Conservation (phyloP, 1,284 basidiomycete species). For the Pseudomicrostroma phylloplanum region DNA sequence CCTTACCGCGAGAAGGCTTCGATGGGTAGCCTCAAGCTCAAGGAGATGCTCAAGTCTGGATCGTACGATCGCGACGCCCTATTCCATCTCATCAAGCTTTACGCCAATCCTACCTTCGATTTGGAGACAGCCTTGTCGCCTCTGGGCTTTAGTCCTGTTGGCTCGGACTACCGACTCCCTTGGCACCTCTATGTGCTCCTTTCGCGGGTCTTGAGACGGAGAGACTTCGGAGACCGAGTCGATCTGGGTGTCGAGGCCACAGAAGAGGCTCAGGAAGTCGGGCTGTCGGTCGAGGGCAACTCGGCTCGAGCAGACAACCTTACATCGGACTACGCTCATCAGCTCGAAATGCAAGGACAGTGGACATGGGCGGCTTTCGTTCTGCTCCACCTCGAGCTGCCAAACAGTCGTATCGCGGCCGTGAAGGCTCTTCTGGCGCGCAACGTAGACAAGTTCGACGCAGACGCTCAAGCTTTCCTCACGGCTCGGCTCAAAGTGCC, state of each 20-base stretch:
- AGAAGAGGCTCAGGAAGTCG: constrained; percentile 47
- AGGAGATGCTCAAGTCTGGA: constrained; percentile 26
- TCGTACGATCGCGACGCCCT: constrained; percentile 61
- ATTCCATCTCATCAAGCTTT: constrained; percentile 73
- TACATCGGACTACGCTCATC: constrained; percentile 75
- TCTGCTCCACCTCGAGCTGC: constrained; percentile 76
- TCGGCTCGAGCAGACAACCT: constrained; percentile 70
- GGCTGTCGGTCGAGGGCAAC: constrained; percentile 21
- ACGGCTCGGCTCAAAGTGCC: constrained; percentile 73
- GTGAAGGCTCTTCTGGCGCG: constrained; percentile 74
- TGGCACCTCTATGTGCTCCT: constrained; percentile 92
- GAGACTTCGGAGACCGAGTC: constrained; percentile 76
- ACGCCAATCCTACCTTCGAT: constrained; percentile 57
- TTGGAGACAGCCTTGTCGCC: constrained; percentile 59
- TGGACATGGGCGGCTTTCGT: constrained; percentile 84
- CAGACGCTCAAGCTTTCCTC: constrained; percentile 66
- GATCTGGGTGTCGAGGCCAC: constrained; percentile 48
- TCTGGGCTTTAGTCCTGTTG: constrained; percentile 57
- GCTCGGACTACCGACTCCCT: constrained; percentile 71
- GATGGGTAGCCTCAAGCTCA: constrained; percentile 29
- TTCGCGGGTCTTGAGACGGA: constrained; percentile 69
- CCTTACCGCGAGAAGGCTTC: constrained; percentile 36
- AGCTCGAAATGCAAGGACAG: constrained; percentile 73
- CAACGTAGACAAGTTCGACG: constrained; percentile 60
- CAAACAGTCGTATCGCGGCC: constrained; percentile 62